Evolutionary conservation across 1,139 yeast genomes (phyloP).

Genomic region (Scheffersomyces quercinus): DNA sequence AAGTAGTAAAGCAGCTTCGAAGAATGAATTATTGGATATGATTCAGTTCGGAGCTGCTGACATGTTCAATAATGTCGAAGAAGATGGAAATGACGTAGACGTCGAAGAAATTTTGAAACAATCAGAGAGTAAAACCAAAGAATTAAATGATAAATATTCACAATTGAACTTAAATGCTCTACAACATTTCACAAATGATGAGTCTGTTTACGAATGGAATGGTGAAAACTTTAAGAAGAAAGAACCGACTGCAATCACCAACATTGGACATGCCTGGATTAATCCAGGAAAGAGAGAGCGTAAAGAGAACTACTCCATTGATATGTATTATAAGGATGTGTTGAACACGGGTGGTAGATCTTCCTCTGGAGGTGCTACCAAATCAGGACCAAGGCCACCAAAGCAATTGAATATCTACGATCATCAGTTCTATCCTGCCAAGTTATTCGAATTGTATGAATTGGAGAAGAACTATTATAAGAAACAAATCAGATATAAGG

Average conservation of each 20-base stretch:
- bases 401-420: slow-evolving; percentile 68
- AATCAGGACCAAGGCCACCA: slow-evolving; percentile 62
- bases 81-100: slow-evolving; percentile 52
- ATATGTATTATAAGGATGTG: slow-evolving; percentile 77
- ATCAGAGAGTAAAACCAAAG: slow-evolving; percentile 64
- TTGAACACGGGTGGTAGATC: slow-evolving; percentile 65
- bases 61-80: slow-evolving; percentile 41
- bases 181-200: slow-evolving; percentile 65
- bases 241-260: slow-evolving; percentile 40
- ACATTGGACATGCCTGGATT: slow-evolving; percentile 59
- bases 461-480: slow-evolving; percentile 62
- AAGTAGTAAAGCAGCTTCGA: slow-evolving; percentile 48
- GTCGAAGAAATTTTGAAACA: slow-evolving; percentile 59
- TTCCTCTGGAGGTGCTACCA: slow-evolving; percentile 23
- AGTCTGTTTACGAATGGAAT: slow-evolving; percentile 82
- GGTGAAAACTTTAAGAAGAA: slow-evolving; percentile 80
- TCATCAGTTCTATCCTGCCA: slow-evolving; percentile 71
- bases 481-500: slow-evolving; percentile 51
- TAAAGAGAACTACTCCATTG: slow-evolving; percentile 76
- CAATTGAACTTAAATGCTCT: slow-evolving; percentile 72
- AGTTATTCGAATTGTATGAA: slow-evolving; percentile 62
- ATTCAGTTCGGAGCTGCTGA: slow-evolving; percentile 79
- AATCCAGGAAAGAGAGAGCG: slow-evolving; percentile 79
- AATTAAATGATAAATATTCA: slow-evolving; percentile 63
- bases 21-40: slow-evolving; percentile 75